These are phyloP conservation scores for Jacaranda copaia DNA, from an alignment of 257 asterid genomes.

Conservation along the genomic window DNA sequence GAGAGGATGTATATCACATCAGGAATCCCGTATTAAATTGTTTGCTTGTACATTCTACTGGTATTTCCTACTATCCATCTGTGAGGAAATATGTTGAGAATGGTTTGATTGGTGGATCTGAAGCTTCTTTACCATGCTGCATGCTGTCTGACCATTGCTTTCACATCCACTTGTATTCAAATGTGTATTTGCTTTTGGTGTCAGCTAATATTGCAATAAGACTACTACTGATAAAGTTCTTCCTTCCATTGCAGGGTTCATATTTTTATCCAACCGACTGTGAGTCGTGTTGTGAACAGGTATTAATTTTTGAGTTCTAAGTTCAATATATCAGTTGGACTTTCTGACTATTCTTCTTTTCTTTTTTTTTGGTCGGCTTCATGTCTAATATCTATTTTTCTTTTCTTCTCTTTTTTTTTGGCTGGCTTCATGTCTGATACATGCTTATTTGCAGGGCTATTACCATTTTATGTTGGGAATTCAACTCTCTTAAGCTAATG, in stretches of 20 bases:
- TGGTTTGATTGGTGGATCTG: constrained; percentile 24
- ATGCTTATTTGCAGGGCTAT: neutral
- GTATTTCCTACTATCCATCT: no score
- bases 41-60: no score
- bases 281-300: constrained; percentile 92
- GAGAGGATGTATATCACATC: no score
- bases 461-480: constrained; percentile 19
- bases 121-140: constrained; percentile 10
- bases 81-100: no score
- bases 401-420: neutral
- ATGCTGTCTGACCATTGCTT: neutral
- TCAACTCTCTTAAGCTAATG: constrained; percentile 19
- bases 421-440: constrained; percentile 3
- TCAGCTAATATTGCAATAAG: constrained; percentile 11
- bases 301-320: constrained; percentile 39
- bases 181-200: constrained; percentile 2
- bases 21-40: neutral
- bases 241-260: constrained; percentile 80
- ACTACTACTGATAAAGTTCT: constrained; percentile 20
- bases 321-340: constrained; percentile 28
- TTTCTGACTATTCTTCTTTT: constrained; percentile 14
- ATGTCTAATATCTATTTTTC: no score
- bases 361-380: constrained; percentile 10
- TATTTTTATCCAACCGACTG: constrained; percentile 87
- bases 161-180: constrained; percentile 25